These are phyloP conservation scores for Cytospora schulzeri DNA, from an alignment of 2,329 filamentous ascomycete genomes.

Conservation along the genomic window DNA sequence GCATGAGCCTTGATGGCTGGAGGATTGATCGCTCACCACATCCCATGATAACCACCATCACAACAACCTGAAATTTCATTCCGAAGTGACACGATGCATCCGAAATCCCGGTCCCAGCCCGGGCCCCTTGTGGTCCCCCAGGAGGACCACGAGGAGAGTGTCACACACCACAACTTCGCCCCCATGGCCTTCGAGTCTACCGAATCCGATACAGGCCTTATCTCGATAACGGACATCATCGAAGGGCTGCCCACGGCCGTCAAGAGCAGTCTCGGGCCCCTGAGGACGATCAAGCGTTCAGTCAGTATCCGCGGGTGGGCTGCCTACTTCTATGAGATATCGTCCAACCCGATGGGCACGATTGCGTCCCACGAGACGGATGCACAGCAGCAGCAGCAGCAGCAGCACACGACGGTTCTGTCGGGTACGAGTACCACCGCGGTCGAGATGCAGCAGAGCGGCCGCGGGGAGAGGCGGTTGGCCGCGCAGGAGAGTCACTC, in stretches of 20 bases:
- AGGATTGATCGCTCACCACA: not conserved
- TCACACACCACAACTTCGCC: slow-evolving; percentile 11
- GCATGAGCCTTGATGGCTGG: slow-evolving; percentile 1
- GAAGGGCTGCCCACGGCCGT: slow-evolving; percentile 24
- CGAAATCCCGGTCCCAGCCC: not conserved
- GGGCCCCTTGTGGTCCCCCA: not conserved
- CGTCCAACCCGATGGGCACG: slow-evolving; percentile 14
- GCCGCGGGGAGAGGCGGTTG: slow-evolving; percentile 8
- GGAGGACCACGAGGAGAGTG: not conserved
- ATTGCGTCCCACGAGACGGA: slow-evolving; percentile 5
- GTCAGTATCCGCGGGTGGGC: slow-evolving; percentile 26
- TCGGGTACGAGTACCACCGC: slow-evolving; percentile 16
- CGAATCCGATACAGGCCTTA: not conserved
- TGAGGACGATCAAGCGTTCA: slow-evolving; percentile 22
- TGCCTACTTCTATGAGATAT: slow-evolving; percentile 21
- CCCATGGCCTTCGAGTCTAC: slow-evolving; percentile 13
- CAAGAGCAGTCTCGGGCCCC: slow-evolving; percentile 21
- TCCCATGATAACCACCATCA: not conserved
- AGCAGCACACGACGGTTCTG: slow-evolving; percentile 7
- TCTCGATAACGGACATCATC: slow-evolving; percentile 16
- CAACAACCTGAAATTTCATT: not conserved
- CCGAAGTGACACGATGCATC: slow-evolving; percentile 13
- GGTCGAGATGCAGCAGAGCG: slow-evolving; percentile 22
- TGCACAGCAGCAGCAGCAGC: not conserved
- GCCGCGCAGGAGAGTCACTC: slow-evolving; percentile 1